Percentiles rank a stretch among this genome's conserved stretches.
phyloP scores from a whole-genome alignment of 805 yeast species.

The Blastobotrys terrestris region DNA sequence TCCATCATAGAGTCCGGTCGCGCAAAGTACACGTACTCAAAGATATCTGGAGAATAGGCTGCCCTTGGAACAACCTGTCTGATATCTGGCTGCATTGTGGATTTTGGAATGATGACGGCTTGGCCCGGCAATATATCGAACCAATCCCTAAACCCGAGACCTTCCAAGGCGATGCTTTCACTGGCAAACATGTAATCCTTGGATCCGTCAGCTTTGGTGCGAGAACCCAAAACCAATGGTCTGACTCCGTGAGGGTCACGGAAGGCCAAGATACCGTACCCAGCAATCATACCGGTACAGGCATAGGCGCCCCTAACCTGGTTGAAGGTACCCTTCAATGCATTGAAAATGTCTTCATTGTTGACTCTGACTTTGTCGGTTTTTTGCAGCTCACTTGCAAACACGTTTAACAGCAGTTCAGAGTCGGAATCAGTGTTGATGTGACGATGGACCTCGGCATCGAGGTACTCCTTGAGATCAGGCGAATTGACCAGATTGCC shows the following conservation, averaged over 20 bases:
- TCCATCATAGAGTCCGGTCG: conserved; percentile 95
- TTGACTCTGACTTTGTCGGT: conserved; percentile 91
- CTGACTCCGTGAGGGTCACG: conserved; percentile 97
- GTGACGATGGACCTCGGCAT: conserved; percentile 92
- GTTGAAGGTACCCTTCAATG: conserved; percentile 74
- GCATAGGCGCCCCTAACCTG: conserved; percentile 95
- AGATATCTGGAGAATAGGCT: conserved; percentile 88
- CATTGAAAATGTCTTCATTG: conserved; percentile 80
- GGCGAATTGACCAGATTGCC: conserved; percentile 90
- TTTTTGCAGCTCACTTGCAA: conserved; percentile 86
- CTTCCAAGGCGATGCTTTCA: conserved; percentile 90
- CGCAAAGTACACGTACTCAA: conserved; percentile 96
- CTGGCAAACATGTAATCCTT: conserved; percentile 91
- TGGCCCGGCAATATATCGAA: conserved; percentile 91
- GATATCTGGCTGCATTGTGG: conserved; percentile 65
- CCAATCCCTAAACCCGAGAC: conserved; percentile 76
- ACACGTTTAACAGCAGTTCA: conserved; percentile 79
- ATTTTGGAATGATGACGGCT: conserved; percentile 88
- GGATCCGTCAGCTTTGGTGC: conserved; percentile 60
- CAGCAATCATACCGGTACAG: conserved; percentile 90
- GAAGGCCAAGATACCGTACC: conserved; percentile 91
- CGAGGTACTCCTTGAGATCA: conserved; percentile 71
- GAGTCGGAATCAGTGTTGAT: conserved; percentile 96
- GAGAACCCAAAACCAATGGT: conserved; percentile 82
- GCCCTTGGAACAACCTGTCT: conserved; percentile 76